Conservation (phyloP, 305 asterid species). For the Fraxinus nigra region DNA sequence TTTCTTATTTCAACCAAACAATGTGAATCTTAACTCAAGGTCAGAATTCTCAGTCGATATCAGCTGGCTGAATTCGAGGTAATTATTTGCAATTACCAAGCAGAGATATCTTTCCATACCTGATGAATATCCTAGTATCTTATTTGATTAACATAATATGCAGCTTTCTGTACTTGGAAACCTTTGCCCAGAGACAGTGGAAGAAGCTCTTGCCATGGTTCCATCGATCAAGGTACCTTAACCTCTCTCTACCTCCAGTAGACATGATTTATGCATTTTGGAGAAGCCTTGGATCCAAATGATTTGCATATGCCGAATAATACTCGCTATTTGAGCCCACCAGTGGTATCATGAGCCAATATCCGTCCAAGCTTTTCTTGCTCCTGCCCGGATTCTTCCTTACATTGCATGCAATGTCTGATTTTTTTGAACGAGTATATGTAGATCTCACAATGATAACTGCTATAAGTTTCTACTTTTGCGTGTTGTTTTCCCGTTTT, state of each 20-base stretch:
- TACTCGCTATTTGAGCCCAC: neutral
- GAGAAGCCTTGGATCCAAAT: neutral
- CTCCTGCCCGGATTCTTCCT: neutral
- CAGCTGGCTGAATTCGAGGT: constrained; percentile 91
- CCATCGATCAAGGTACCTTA: constrained; percentile 76
- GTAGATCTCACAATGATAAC: neutral
- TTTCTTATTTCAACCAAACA: neutral
- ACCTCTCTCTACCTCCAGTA: neutral
- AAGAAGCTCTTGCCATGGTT: constrained; percentile 88
- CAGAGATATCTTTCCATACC: neutral
- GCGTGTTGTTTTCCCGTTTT: neutral
- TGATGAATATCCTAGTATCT: neutral
- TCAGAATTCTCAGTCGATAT: constrained; percentile 59
- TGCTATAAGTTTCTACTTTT: neutral
- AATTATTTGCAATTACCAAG: constrained; percentile 3
- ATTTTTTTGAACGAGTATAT: neutral
- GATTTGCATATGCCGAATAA: neutral
- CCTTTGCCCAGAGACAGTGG: constrained; percentile 86
- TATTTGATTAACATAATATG: constrained; percentile 13
- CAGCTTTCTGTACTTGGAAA: constrained; percentile 82
- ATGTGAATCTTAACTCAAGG: constrained; percentile 35
- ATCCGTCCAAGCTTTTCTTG: neutral
- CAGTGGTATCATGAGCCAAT: neutral
- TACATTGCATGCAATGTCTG: neutral
- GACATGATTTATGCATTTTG: neutral